phyloP scores from a whole-genome alignment of 2,329 filamentous ascomycete species.

The Juglanconis juglandina region DNA sequence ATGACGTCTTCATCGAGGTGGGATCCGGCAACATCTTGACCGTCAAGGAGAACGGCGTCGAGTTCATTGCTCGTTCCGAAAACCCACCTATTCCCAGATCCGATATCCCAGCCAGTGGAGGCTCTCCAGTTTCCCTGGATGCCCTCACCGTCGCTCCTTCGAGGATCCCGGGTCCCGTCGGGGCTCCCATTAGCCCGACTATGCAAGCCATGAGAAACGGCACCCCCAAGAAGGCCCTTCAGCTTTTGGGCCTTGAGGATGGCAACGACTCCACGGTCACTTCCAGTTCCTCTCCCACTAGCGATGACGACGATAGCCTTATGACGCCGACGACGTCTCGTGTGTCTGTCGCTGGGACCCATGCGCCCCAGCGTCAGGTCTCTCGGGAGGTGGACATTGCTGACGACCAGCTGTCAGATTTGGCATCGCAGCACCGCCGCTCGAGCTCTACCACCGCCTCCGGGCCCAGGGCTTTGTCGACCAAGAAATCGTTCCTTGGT shows the following conservation, averaged over 20 bases:
- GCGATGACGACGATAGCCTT: neutral
- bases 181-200: neutral
- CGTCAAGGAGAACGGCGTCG: neutral
- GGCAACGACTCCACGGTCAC: neutral
- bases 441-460: neutral
- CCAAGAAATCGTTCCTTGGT: conserved; percentile 3
- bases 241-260: conserved; percentile 9
- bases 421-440: neutral
- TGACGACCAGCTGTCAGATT: neutral
- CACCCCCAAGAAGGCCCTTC: conserved; percentile 12
- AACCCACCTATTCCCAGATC: neutral
- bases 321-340: conserved; percentile 3
- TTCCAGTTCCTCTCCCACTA: neutral
- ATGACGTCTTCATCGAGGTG: conserved; percentile 13
- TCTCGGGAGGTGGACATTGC: neutral
- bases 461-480: neutral
- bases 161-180: conserved; percentile 6
- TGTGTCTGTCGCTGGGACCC: neutral
- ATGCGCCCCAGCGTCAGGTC: neutral
- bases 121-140: neutral
- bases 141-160: neutral
- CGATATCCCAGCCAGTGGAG: neutral
- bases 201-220: conserved; percentile 11
- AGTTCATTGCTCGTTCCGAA: neutral
- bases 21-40: conserved; percentile 15